Evolutionary conservation across 371 early-diverging fungal species (phyloP).

Genomic region (Mortierella sp.): DNA sequence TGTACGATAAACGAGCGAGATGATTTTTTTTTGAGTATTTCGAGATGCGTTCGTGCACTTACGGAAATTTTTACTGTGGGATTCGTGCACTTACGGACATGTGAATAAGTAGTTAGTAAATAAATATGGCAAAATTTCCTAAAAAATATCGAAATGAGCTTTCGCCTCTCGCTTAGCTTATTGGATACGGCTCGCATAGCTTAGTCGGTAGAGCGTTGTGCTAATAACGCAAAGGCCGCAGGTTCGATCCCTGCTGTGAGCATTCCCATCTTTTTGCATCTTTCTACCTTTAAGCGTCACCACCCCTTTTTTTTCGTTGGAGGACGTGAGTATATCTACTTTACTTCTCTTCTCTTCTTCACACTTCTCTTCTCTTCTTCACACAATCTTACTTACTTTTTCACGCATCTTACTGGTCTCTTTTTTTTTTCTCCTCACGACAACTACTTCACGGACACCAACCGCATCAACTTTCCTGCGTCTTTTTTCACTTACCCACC

Average conservation of each 20-base stretch:
- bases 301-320: background rate
- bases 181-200: background rate
- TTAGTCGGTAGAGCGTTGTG: conserved; percentile 25
- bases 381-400: background rate
- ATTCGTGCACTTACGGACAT: too few species aligned
- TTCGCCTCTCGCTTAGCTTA: too few species aligned
- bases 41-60: too few species aligned
- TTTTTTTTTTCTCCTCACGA: background rate
- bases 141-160: too few species aligned
- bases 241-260: conserved; percentile 28
- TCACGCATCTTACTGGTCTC: background rate
- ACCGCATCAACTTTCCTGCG: background rate
- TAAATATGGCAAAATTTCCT: background rate
- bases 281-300: background rate
- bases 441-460: background rate
- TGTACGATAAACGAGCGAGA: too few species aligned
- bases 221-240: conserved; percentile 30
- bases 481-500: background rate
- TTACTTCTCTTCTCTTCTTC: background rate
- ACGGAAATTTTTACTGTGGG: too few species aligned
- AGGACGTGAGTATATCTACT: background rate
- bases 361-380: too few species aligned
- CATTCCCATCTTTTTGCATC: background rate
- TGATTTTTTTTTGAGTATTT: too few species aligned
- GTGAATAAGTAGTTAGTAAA: too few species aligned